phyloP scores from a whole-genome alignment of 2,329 filamentous ascomycete species.

The Aspergillus arachidicola region DNA sequence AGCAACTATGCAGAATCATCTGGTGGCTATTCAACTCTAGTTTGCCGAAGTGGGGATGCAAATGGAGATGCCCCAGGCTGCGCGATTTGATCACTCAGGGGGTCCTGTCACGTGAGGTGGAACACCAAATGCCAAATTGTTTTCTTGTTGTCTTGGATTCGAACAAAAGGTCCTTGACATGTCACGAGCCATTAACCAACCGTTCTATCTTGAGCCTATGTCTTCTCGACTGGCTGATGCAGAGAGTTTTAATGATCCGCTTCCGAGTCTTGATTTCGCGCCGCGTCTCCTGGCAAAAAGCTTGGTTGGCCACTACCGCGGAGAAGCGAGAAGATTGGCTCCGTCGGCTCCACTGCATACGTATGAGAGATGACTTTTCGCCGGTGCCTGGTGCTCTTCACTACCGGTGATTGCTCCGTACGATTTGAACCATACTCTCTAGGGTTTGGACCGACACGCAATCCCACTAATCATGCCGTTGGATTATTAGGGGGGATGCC shows the following conservation, averaged over 20 bases:
- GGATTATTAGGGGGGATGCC: not conserved
- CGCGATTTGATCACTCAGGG: too few species aligned
- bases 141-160: not conserved
- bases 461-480: not conserved
- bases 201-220: too few species aligned
- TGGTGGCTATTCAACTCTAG: not conserved
- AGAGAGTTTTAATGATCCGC: not conserved
- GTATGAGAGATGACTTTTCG: conserved; percentile 1
- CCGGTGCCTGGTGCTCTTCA: not conserved
- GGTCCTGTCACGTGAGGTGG: not conserved
- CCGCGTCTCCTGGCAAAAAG: conserved; percentile 5
- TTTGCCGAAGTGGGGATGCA: not conserved
- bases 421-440: not conserved
- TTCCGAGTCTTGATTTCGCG: not conserved
- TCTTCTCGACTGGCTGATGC: not conserved
- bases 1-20: not conserved
- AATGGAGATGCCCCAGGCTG: too few species aligned
- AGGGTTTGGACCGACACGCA: conserved; percentile 9
- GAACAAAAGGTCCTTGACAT: not conserved
- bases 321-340: conserved; percentile 7
- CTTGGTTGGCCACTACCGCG: conserved; percentile 2
- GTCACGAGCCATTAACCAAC: not conserved
- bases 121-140: not conserved
- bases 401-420: not conserved
- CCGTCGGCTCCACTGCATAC: conserved; percentile 12